These are phyloP conservation scores for Fusarium brevicatenulatum DNA, from an alignment of 2,329 filamentous ascomycete species.

Conservation along the genomic window DNA sequence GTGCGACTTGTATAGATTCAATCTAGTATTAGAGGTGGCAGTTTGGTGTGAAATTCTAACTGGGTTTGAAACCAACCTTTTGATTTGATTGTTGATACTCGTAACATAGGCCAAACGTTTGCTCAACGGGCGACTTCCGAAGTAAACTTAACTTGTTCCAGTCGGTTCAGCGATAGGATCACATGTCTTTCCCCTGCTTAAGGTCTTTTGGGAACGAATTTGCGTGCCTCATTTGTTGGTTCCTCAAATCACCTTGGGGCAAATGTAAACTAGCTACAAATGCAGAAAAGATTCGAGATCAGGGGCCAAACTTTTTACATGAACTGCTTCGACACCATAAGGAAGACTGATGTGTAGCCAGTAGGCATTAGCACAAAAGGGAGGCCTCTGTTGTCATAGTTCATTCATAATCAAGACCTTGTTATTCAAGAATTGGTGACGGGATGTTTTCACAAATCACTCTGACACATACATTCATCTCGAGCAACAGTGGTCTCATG, in stretches of 20 bases:
- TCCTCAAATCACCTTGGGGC: background rate
- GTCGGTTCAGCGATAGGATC: background rate
- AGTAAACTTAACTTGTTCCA: background rate
- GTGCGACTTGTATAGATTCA: conserved; percentile 47
- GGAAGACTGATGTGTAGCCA: background rate
- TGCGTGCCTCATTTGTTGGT: background rate
- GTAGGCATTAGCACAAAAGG: background rate
- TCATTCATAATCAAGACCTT: background rate
- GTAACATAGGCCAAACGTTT: background rate
- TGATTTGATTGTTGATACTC: background rate
- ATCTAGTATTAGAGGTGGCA: conserved; percentile 46
- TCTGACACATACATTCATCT: background rate
- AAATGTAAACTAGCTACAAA: background rate
- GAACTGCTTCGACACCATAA: background rate
- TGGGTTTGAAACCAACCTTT: conserved; percentile 34
- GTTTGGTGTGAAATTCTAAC: conserved; percentile 43
- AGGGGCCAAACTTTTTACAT: background rate
- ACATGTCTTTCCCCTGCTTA: background rate
- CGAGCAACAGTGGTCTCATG: background rate
- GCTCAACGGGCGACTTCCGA: background rate
- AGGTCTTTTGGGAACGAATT: background rate
- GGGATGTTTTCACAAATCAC: background rate
- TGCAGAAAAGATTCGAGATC: background rate
- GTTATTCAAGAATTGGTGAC: background rate
- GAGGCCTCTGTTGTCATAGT: background rate